Percentiles rank a stretch among this genome's conserved stretches.
Conservation (phyloP, 2,329 filamentous ascomycete genomes). For the Fusarium sp. region DNA sequence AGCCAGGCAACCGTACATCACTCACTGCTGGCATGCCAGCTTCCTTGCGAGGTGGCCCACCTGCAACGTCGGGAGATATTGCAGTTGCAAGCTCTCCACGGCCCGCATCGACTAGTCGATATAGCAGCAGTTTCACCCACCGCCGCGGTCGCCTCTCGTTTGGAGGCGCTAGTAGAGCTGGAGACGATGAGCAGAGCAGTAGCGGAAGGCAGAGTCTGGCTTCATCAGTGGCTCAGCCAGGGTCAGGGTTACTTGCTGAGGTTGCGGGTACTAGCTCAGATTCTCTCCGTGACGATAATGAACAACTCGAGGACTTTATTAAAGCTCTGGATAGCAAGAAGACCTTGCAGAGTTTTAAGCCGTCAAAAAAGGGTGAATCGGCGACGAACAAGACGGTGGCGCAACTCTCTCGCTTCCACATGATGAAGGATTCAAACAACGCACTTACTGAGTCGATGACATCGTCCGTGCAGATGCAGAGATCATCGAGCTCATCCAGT, state of each 20-base stretch:
- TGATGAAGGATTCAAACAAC: constrained; percentile 89
- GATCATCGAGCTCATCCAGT: constrained; percentile 80
- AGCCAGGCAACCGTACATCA: constrained; percentile 76
- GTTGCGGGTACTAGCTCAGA: constrained; percentile 74
- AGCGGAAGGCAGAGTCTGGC: constrained; percentile 83
- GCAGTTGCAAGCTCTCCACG: constrained; percentile 82
- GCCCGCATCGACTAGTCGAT: constrained; percentile 81
- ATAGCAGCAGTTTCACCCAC: constrained; percentile 95
- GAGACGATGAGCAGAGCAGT: constrained; percentile 79
- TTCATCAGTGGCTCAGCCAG: constrained; percentile 77
- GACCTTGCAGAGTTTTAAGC: constrained; percentile 83
- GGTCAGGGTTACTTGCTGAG: constrained; percentile 82
- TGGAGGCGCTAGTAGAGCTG: constrained; percentile 74
- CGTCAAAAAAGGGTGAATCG: constrained; percentile 73
- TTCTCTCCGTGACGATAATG: constrained; percentile 80
- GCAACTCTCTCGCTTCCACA: constrained; percentile 85
- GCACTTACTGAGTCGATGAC: constrained; percentile 93
- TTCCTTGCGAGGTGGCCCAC: constrained; percentile 74
- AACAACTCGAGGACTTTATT: constrained; percentile 93
- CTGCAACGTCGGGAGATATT: constrained; percentile 66
- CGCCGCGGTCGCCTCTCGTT: constrained; percentile 82
- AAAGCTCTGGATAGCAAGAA: constrained; percentile 89
- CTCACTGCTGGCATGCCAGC: constrained; percentile 81
- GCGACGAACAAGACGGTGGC: constrained; percentile 81
- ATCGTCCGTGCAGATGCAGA: constrained; percentile 85